Evolutionary conservation across 768 basidiomycete species (phyloP).

Genomic region (Amanita subjunquillea): DNA sequence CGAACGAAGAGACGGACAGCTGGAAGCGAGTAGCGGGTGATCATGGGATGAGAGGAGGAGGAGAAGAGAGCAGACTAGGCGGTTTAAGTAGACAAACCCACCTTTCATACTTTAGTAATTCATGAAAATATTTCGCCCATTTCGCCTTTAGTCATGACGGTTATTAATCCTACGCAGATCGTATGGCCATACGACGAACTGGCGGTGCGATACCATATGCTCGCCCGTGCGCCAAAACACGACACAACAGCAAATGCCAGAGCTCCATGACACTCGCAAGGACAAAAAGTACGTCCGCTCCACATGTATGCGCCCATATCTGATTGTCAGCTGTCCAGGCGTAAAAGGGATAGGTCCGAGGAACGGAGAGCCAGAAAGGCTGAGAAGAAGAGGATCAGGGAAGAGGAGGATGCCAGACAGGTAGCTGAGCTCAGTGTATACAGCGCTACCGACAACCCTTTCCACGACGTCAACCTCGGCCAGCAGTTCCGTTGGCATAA

Average conservation of each 20-base stretch:
- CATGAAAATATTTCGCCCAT: no score
- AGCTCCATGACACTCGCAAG: slow-evolving; percentile 19
- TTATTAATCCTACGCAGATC: no score
- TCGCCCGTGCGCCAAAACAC: neutral
- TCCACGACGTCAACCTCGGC: slow-evolving; percentile 93
- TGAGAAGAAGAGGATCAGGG: slow-evolving; percentile 74
- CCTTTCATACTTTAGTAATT: no score
- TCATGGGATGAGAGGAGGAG: neutral
- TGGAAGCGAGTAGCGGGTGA: neutral
- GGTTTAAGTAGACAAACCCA: neutral
- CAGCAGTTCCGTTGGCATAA: slow-evolving; percentile 99
- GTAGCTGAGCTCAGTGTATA: slow-evolving; percentile 95
- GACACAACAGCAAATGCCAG: slow-evolving; percentile 5
- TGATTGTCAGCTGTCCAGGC: slow-evolving; percentile 29
- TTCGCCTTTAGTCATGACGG: no score
- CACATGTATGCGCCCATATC: neutral
- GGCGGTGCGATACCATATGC: neutral
- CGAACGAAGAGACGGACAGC: slow-evolving; percentile 15
- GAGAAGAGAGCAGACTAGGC: neutral
- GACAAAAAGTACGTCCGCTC: slow-evolving; percentile 32
- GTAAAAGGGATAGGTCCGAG: slow-evolving; percentile 80
- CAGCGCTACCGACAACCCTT: slow-evolving; percentile 94
- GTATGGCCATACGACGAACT: no score
- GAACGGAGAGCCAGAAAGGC: slow-evolving; percentile 78
- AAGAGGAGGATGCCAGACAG: slow-evolving; percentile 85